Evolutionary conservation across 805 yeast genomes (phyloP).

Genomic region (Saccharomycodes ludwigii): DNA sequence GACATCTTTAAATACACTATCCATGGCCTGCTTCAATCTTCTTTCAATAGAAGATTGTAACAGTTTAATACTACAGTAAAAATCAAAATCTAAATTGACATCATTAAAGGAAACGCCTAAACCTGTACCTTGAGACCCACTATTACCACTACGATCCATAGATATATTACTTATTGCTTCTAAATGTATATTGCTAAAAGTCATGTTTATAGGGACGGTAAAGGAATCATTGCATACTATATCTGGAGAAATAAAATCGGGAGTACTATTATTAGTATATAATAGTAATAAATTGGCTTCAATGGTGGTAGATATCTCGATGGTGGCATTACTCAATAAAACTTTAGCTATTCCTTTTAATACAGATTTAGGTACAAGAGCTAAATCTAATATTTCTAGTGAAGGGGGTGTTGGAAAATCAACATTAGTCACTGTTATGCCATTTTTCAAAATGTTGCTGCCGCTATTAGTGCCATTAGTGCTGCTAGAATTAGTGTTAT

Average conservation of each 20-base stretch:
- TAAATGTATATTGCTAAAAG: slow-evolving; percentile 20
- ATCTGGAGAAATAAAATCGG: slow-evolving; percentile 20
- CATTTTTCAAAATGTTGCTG: slow-evolving; percentile 16
- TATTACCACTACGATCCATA: slow-evolving; percentile 8
- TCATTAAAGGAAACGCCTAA: slow-evolving; percentile 26
- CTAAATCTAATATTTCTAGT: slow-evolving; percentile 22
- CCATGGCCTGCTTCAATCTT: slow-evolving; percentile 23
- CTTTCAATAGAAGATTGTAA: slow-evolving; percentile 23
- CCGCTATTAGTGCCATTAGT: slow-evolving; percentile 1
- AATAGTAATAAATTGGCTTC: slow-evolving; percentile 23
- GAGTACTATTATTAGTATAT: slow-evolving; percentile 15
- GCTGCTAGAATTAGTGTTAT: slow-evolving; percentile 4
- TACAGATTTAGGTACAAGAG: slow-evolving; percentile 20
- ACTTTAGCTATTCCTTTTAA: slow-evolving; percentile 24
- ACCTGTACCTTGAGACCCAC: slow-evolving; percentile 19
- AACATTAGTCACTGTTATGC: slow-evolving; percentile 20
- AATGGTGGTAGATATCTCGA: slow-evolving; percentile 23
- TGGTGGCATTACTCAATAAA: slow-evolving; percentile 19
- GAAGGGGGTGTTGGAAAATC: slow-evolving; percentile 20
- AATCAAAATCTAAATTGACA: slow-evolving; percentile 23
- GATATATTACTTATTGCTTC: slow-evolving; percentile 25
- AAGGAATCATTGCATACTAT: slow-evolving; percentile 23
- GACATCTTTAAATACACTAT: slow-evolving; percentile 21
- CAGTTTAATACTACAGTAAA: slow-evolving; percentile 24
- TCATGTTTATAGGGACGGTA: slow-evolving; percentile 24